Percentiles rank a stretch among this genome's conserved stretches.
phyloP scores from a whole-genome alignment of 257 asterid species.

The Apocynum venetum region DNA sequence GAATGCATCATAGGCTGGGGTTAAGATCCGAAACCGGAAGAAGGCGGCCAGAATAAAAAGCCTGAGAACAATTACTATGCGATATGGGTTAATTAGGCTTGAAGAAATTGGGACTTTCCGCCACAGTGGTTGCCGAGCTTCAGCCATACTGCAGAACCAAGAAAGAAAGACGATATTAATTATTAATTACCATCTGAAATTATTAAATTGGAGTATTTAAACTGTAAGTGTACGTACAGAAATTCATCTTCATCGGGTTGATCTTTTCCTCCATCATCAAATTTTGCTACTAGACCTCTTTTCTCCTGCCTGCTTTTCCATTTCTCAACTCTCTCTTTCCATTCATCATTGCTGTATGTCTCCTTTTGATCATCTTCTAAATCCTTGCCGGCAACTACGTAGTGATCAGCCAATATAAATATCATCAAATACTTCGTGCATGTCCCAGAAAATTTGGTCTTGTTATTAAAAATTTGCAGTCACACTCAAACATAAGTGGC shows the following conservation, averaged over 20 bases:
- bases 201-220: no score
- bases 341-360: constrained; percentile 48
- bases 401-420: background rate
- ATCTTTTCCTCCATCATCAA: constrained; percentile 41
- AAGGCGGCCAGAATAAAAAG: constrained; percentile 56
- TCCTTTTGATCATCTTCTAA: constrained; percentile 59
- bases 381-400: constrained; percentile 51
- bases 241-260: constrained; percentile 50
- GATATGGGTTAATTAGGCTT: constrained; percentile 70
- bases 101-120: constrained; percentile 73
- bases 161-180: background rate
- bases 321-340: constrained; percentile 77
- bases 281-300: constrained; percentile 55
- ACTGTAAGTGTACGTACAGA: constrained; percentile 33
- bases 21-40: constrained; percentile 67
- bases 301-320: constrained; percentile 81
- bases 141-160: constrained; percentile 50
- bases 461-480: no score
- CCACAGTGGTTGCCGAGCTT: constrained; percentile 86
- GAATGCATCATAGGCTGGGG: constrained; percentile 75
- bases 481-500: no score
- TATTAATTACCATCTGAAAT: background rate
- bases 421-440: no score
- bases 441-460: background rate
- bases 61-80: constrained; percentile 68